Evolutionary conservation across 2,329 filamentous ascomycete species (phyloP), one percentile per base, ranked within the genome.

Genomic region (Eutypella sp.): DNA sequence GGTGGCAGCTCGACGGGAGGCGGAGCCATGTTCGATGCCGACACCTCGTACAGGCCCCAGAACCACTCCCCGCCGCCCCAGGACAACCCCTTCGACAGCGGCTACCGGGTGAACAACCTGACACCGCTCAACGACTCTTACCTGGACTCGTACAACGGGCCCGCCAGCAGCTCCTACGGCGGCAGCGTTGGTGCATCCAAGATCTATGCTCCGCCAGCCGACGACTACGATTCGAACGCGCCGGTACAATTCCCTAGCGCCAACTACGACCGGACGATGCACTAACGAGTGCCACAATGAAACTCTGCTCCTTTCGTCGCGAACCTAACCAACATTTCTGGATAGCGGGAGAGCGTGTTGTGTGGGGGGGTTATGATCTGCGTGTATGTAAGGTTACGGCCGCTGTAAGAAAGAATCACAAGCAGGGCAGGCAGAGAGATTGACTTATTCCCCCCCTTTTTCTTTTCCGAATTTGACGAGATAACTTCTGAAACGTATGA

Each of bases 171-270:
- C 20, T 45, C 51, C n/a, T 47, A 51, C 3, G 56, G 55, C 16
- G 53, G 59, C n/a, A n/a, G n/a, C n/a, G n/a, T n/a, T n/a, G n/a
- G n/a, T n/a, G n/a, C n/a, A 38, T 62, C 52, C 39, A 58, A 54
- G 23, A 54, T 59, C 48, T 76, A 69, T 51, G 67, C 61, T 34
- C 66, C 66, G 7, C 68, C 68, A 5, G 64, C 67, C 4, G 67
- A 71, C 18, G 67, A 68, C 23, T 76, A 73, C 50, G 69, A 72
- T 40, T 70, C 74, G 43, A 63, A 68, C 42, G 58, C 62, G 47
- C 74, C 77, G 0, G 74, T 67, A 18, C 72, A 75, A 44, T 84
- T 84, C 59, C 80, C 81, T 2, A 62, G 66, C 18, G 81, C 61
- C 29, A 74, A 81, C 58, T 84, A 84, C 59, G 76, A 81, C 56